These are phyloP conservation scores for Hypsizygus marmoreus DNA, from an alignment of 768 basidiomycete genomes.

Conservation along the genomic window DNA sequence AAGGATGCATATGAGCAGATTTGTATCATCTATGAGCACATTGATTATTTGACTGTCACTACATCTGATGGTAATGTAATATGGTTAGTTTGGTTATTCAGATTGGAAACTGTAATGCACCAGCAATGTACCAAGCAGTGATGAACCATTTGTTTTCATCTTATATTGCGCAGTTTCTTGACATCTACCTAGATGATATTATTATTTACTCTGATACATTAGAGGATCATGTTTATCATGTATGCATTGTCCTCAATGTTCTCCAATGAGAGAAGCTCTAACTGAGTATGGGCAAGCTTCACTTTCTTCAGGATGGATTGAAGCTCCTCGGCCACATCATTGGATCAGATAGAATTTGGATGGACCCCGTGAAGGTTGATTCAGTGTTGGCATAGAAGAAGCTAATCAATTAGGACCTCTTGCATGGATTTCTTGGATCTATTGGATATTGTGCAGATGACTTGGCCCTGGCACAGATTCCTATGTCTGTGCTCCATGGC, in stretches of 20 bases:
- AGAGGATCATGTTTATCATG: constrained; percentile 10
- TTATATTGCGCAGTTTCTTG: constrained; percentile 10
- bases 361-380: constrained; percentile 37
- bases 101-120: constrained; percentile 7
- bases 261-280: constrained; percentile 29
- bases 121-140: constrained; percentile 11
- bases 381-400: constrained; percentile 24
- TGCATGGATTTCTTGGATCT: constrained; percentile 31
- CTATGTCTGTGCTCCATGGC: constrained; percentile 25
- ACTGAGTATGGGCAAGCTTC: constrained; percentile 29
- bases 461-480: constrained; percentile 20
- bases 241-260: constrained; percentile 19
- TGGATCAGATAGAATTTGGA: constrained; percentile 20
- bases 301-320: constrained; percentile 24
- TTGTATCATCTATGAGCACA: constrained; percentile 7
- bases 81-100: too few relatives aligned
- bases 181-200: constrained; percentile 13
- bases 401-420: constrained; percentile 24
- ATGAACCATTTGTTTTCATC: constrained; percentile 11
- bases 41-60: constrained; percentile 4
- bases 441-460: constrained; percentile 31
- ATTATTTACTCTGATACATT: constrained; percentile 10
- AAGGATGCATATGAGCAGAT: constrained; percentile 15
- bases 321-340: constrained; percentile 31
- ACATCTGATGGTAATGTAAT: constrained; percentile 15